phyloP scores from a whole-genome alignment of 2,329 filamentous ascomycete species.

The Metarhizium anisopliae region DNA sequence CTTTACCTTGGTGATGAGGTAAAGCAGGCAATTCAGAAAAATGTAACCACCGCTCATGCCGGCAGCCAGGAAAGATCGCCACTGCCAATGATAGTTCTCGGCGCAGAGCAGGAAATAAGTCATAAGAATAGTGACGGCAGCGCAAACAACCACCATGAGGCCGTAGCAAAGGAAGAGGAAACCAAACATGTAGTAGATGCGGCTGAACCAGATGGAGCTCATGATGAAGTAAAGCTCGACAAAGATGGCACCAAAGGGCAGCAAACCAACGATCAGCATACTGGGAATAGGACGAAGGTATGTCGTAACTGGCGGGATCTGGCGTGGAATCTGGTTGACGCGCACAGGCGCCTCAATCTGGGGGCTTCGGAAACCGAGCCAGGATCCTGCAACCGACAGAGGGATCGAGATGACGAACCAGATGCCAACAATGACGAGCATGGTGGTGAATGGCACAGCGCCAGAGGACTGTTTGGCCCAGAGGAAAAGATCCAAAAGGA shows the following conservation, averaged over 20 bases:
- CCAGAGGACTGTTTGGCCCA: conserved; percentile 90
- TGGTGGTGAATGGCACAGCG: conserved; percentile 91
- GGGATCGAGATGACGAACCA: conserved; percentile 98
- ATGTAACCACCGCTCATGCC: conserved; percentile 89
- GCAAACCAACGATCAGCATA: conserved; percentile 82
- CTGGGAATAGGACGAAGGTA: conserved; percentile 84
- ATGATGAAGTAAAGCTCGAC: conserved; percentile 99
- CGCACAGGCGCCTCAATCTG: conserved; percentile 73
- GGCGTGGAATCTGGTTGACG: conserved; percentile 95
- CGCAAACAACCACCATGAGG: conserved; percentile 92
- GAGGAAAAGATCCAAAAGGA: conserved; percentile 90
- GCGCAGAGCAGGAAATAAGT: conserved; percentile 94
- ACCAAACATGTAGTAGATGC: conserved; percentile 99
- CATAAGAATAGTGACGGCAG: conserved; percentile 84
- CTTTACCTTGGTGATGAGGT: conserved; percentile 81
- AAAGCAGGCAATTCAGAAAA: conserved; percentile 82
- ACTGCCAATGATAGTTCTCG: conserved; percentile 99
- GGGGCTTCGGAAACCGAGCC: conserved; percentile 76
- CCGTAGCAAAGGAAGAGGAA: conserved; percentile 98
- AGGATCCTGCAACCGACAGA: conserved; percentile 80
- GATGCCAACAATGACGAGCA: conserved; percentile 86
- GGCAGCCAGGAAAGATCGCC: conserved; percentile 86
- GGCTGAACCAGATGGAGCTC: conserved; percentile 97
- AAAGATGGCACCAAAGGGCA: conserved; percentile 94
- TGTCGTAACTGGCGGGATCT: conserved; percentile 76